Evolutionary conservation across 1,284 basidiomycete genomes (phyloP), one percentile per base, ranked within the genome.

Genomic region (Leccinum variabile): DNA sequence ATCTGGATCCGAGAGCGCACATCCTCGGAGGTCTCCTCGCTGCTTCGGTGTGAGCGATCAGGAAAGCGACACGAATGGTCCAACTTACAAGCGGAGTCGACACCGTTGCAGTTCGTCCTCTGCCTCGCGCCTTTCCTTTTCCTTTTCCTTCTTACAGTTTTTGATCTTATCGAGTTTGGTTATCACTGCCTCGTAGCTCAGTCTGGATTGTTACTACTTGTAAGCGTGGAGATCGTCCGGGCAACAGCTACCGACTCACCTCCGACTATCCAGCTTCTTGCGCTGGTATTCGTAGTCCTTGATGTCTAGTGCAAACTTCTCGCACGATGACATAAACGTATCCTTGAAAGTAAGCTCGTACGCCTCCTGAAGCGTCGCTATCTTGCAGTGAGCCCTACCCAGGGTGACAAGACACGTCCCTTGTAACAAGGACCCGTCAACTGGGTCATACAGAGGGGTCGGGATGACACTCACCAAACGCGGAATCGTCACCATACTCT

Each of bases 21-120:
- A 64, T 95, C 92, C 71, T 94, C 90, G 22, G 85, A 82, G 0
- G 89, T 87, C 74, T 96, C 92, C 61, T 95, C 91, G 68, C 92
- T 94, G 66, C 6, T 46, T 54, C 50, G 13, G 14, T 10, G 37
- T 68, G 32, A 70, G 54, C 35, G 56, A 22, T 44, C 18, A 22
- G 30, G 7, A 50, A 53, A 37, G 13, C 11, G 46, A 7, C 6
- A 16, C 1, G 39, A 33, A 39, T 13, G 25, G 14, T 13, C 25
- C 1, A 10, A 81, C 90, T 67, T 71, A 94, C 92, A 92, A 94
- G 70, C 91, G 84, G 56, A 84, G 75, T 66, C 85, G 84, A 1
- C 90, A 86, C 28, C 81, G 80, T 55, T 88, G 84, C 57, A 90
- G 78, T 69, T 95, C 93, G 33, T 92, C 88, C 66, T 95, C 90